Evolutionary conservation across 1,284 basidiomycete genomes (phyloP), one percentile per base, ranked within the genome.

Genomic region (Ustilago xerochloae): DNA sequence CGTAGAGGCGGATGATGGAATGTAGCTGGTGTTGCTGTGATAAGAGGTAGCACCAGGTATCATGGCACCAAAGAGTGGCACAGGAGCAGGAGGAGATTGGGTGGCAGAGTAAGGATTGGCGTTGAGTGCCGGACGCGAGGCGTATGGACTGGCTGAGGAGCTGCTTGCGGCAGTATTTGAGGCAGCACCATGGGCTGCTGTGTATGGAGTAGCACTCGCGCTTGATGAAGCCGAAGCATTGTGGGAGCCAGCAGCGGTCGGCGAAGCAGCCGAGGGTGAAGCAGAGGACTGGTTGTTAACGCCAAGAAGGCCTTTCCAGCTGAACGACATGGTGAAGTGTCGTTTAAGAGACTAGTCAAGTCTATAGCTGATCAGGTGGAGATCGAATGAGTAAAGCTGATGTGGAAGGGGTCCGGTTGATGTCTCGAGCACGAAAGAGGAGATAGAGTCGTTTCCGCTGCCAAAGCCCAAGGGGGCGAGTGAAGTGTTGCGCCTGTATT

Each of bases 221-320:
- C 46, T 53, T 1, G 69, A 49, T 2, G 58, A 45, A 10, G 54
- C 29, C 12, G 65, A 45, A n/a, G 30, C 59, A 56, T 55, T 45
- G 12, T 56, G 38, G 16, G 63, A 46, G 28, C 32, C 41, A 6
- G 43, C 28, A n/a, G 52, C 50, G 39, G 38, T 53, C 2, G 62
- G 45, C 18, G 63, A 51, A 15, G 55, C 38, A 22, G 49, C 29
- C 4, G 68, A 61, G 20, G 72, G 64, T 9, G 63, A 49, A 18
- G 60, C 46, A 29, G 58, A 62, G 10, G 33, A 45, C 43, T 53
- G 56, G 10, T 62, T 71, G 36, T n/a, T n/a, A n/a, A 73, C 77
- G 63, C 78, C 76, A n/a, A 82, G 56, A 15, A 81, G 70, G 39
- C 77, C 75, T 55, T 78, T 79, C 80, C 80, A 81, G 33, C 75